Evolutionary conservation across 2,329 filamentous ascomycete genomes (phyloP), one percentile per base, ranked within the genome.

Genomic region (Fusarium sambucinum): DNA sequence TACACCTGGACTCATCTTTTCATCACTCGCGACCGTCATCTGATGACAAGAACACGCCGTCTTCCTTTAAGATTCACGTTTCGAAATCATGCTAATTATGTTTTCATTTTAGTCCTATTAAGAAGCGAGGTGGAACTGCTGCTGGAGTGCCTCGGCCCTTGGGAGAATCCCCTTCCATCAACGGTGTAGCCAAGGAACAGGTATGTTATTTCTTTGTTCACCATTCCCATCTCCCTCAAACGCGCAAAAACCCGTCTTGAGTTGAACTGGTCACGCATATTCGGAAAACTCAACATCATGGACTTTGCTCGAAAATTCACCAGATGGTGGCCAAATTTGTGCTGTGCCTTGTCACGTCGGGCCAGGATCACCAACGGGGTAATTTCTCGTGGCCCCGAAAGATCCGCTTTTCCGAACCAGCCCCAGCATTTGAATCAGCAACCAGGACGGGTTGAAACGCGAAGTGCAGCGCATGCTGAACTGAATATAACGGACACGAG

Each of bases 121-220:
- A 94, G 82, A 93, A 91, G 81, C 91, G 90, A 78, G 84, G 85
- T 64, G 87, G 89, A 71, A 87, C 88, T 69, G 86, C 89, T 71
- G 90, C 89, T 77, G 91, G 90, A 74, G 84, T 92, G 76, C 86
- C 90, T 75, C 87, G 88, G 74, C 80, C 84, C 71, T 85, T 85
- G 81, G 89, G 88, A 78, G 89, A 90, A 79, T 84, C 87, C 76
- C 87, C 89, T 70, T 80, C 86, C 74, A 83, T 84, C 76, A 87
- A 85, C 79, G 88, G 88, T 78, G 76, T 77, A 46, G 72, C 78
- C 42, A 80, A 80, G 70, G 84, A 84, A 59, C 83, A 86, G 83
- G 87, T 90, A 83, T 30, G 73, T 68, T 46, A 42, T 37, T 41
- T 38, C 23, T 33, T 48, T 59, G 13, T 45, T 33, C 23, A 30